Base-by-base conservation (phyloP, 176 grass and related monocot genomes). In the Aegilops bicornis region DNA sequence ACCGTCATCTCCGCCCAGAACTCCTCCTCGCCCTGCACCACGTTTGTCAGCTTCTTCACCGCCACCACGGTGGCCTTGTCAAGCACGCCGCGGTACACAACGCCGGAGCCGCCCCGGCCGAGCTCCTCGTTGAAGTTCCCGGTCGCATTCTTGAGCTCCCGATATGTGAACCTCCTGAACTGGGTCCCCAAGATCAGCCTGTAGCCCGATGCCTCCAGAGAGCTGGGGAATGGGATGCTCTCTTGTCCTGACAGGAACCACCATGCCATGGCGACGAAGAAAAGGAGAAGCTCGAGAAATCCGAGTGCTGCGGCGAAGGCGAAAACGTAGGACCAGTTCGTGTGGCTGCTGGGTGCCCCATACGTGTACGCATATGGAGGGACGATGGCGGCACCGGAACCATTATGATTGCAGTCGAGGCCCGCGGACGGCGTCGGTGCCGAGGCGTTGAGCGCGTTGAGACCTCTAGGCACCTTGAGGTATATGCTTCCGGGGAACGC, bases 81-180 rank as follows among this genome's bases (percentile, higher is more conserved):
- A 13, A 91, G 67, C 22, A 91, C 79, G 8, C 86, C 92, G 5
- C 85, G 72, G 16, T 54, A 54, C 16, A 54, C 50, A 0, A 54
- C 6, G 50, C 50, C 50, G 6, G 50, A 54, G 50, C 50, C 50
- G 6, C 50, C 50, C 1, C 16, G 50, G 2, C 50, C 50, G 16
- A 54, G 50, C 50, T 19, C 50, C 16, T 54, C 50, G 50, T 54
- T 54, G 50, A 54, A 54, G 50, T 54, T 19, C 6, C 50, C 50
- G 32, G 89, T 91, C 14, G 85, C 89, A 33, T 82, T 75, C 87
- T 67, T 77, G 52, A 91, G 16, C 17, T 89, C 89, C 37, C 37
- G 19, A 37, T 95, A 95, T 0, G 88, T 87, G 64, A 92, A 95
- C 52, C 62, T 71, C 36, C 88, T 78, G 63, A 95, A 95, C 22